These are phyloP conservation scores for Samsoniella hepiali DNA, from an alignment of 2,329 filamentous ascomycete genomes.

Conservation along the genomic window DNA sequence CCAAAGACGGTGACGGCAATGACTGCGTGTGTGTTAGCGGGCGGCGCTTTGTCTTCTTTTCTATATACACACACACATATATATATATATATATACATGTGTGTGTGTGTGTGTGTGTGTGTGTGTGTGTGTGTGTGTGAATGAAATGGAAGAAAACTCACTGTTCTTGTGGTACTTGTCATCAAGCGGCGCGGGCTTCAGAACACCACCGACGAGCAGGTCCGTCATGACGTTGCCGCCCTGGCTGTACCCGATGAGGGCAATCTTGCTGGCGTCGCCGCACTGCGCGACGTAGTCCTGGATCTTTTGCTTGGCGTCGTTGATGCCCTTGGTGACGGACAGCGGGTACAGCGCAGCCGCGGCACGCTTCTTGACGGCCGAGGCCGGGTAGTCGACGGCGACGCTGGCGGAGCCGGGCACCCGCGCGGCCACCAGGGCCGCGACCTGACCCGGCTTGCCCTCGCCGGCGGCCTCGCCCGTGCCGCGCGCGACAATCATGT, in stretches of 20 bases:
- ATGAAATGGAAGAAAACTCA: neutral
- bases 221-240: slow-evolving; percentile 21
- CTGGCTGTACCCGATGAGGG: slow-evolving; percentile 19
- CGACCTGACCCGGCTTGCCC: slow-evolving; percentile 14
- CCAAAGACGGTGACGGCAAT: slow-evolving; percentile 19
- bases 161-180: slow-evolving; percentile 16
- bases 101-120: neutral
- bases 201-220: slow-evolving; percentile 17
- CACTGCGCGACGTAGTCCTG: slow-evolving; percentile 18
- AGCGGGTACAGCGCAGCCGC: slow-evolving; percentile 12
- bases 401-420: slow-evolving; percentile 18
- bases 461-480: slow-evolving; percentile 16
- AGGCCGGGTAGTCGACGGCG: slow-evolving; percentile 21
- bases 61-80: neutral
- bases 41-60: neutral
- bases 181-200: slow-evolving; percentile 19
- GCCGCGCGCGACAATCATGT: slow-evolving; percentile 20
- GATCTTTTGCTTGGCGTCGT: slow-evolving; percentile 18
- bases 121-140: neutral
- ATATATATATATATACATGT: no score
- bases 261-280: slow-evolving; percentile 16
- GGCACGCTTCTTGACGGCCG: neutral
- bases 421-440: slow-evolving; percentile 8
- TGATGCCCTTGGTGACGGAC: slow-evolving; percentile 18
- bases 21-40: slow-evolving; percentile 7